A percentile compares a stretch with the other conserved stretches of the same genome.
These are phyloP conservation scores for Nepenthes mirabilis DNA, from an alignment of 148 eudicot species.

Conservation along the genomic window DNA sequence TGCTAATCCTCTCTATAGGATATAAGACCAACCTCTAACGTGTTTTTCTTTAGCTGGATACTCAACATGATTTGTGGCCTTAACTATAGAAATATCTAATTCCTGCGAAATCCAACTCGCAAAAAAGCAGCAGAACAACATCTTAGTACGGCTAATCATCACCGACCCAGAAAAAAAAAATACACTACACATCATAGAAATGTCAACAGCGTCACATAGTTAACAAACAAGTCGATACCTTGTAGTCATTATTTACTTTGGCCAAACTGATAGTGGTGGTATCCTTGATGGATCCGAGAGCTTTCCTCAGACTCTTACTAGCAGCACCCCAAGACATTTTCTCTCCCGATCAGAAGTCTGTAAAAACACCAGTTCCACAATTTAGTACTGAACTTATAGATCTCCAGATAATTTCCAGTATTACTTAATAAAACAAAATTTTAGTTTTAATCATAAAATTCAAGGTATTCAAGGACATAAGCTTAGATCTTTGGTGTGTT, in stretches of 20 bases:
- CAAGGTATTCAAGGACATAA: too few relatives aligned
- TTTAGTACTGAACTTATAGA: too few relatives aligned
- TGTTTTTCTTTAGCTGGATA: constrained; percentile 88
- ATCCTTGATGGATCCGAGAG: constrained; percentile 85
- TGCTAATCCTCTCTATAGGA: neutral
- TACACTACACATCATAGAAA: neutral
- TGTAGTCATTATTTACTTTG: constrained; percentile 82
- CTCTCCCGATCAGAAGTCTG: constrained; percentile 8
- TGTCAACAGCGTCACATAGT: neutral
- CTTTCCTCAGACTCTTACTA: constrained; percentile 71
- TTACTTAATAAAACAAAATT: too few relatives aligned
- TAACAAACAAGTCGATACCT: constrained; percentile 30
- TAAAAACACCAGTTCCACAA: too few relatives aligned
- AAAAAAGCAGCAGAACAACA: constrained; percentile 1
- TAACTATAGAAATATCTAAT: constrained; percentile 77
- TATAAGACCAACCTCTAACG: constrained; percentile 46
- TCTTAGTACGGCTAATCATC: neutral
- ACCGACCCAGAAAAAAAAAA: neutral
- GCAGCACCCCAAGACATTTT: constrained; percentile 76
- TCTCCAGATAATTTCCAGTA: too few relatives aligned
- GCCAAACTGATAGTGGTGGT: constrained; percentile 88
- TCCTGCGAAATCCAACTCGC: constrained; percentile 30
- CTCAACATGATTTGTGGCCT: constrained; percentile 91
- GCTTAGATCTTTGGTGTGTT: too few relatives aligned
- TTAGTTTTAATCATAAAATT: too few relatives aligned